Conservation (phyloP, 371 early-diverging fungal genomes). For the Chytridiales sp. region DNA sequence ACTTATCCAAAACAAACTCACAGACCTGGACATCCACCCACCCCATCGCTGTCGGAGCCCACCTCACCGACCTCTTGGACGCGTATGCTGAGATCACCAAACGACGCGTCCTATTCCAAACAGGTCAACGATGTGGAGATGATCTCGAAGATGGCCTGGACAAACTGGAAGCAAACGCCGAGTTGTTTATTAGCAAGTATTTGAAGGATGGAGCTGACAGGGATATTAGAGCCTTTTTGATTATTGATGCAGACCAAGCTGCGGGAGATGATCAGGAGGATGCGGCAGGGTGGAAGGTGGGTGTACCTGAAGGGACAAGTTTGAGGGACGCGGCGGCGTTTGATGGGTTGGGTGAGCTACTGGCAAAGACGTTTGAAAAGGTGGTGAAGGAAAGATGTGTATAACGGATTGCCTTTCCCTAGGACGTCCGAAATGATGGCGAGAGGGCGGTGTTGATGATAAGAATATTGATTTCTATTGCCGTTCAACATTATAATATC, state of each 20-base stretch:
- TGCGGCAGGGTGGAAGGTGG: constrained; percentile 6
- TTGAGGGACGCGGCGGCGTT: constrained; percentile 7
- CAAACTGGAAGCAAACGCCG: constrained; percentile 18
- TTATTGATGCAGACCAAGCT: no score
- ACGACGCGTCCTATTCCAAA: constrained; percentile 16
- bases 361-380: background rate
- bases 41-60: no score
- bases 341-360: background rate
- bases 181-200: constrained; percentile 9
- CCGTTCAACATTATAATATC: no score
- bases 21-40: no score
- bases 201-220: background rate
- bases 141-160: constrained; percentile 9
- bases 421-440: no score
- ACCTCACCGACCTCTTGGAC: constrained; percentile 8
- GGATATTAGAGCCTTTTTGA: background rate
- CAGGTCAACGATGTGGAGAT: constrained; percentile 18
- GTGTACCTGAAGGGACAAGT: background rate
- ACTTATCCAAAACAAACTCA: no score
- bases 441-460: no score
- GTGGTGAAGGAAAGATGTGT: constrained; percentile 3
- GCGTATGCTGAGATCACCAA: constrained; percentile 10
- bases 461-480: no score
- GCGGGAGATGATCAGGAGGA: no score
- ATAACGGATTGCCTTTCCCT: no score